Base-by-base conservation (phyloP, 169 alveolate species). In the Cystoisospora suis region DNA sequence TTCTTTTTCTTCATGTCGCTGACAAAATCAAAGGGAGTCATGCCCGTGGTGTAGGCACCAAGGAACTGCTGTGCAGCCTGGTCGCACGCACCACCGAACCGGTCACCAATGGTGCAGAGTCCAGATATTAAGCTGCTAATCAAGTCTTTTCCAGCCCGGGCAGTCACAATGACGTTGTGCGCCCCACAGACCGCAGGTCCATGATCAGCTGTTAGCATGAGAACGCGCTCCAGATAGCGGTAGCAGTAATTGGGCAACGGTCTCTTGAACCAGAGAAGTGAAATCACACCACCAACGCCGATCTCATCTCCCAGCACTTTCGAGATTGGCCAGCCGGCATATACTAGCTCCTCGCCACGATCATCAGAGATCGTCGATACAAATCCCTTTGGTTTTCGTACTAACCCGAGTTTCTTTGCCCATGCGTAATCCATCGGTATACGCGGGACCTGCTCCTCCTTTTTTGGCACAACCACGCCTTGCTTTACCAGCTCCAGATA, bases 131-230 rank as follows among this genome's bases (percentile, higher is more conserved):
- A 83, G 44, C 92, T 70, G 58, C 90, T 79, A 49, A 93, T 92
- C 38, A 93, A 80, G 44, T 93, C 95, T 59, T 93, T 93, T 38
- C 95, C 95, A 23, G 95, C 93, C 15, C 93, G 86, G 29, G 95
- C 92, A 0, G 93, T 80, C 80, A 90, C 95, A 75, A 89, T 93
- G 88, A 90, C 90, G 93, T 93, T 93, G 90, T 93, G 95, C 7
- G 95, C 95, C n/a, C 95, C 95, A 29, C 93, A 86, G 65, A 93
- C 95, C 0, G 95, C 95, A 0, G 95, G 95, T 7, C 95, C 95
- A 90, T 93, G 95, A 90, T 93, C 95, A 0, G 94, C 95, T 7
- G 93, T 86, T 45, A 93, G 94, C 93, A 93, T 86, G 72, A 93
- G 75, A 45, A 93, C 90, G 89, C 86, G 87, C 91, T 93, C 95